Percentiles rank a stretch among this genome's conserved stretches.
These are phyloP conservation scores for Solanum etuberosum DNA, from an alignment of 257 asterid species.

Conservation along the genomic window DNA sequence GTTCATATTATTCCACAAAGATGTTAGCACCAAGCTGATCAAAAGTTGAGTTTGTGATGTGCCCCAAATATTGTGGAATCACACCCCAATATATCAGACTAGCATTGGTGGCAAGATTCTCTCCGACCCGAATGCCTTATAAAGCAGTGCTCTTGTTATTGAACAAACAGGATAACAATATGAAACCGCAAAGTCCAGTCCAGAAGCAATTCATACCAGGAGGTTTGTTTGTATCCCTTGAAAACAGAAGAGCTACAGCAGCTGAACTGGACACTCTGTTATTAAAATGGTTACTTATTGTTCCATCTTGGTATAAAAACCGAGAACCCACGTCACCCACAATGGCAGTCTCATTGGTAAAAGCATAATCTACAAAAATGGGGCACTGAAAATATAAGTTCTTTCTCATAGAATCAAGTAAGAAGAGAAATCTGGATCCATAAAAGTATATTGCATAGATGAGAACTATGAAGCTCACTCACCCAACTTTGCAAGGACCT, in stretches of 20 bases:
- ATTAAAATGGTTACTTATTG: not conserved
- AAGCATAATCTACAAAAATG: conserved; percentile 43
- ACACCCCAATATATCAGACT: not conserved
- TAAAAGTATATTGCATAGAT: not conserved
- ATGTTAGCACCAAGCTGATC: not conserved
- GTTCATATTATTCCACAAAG: not conserved
- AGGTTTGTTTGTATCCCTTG: conserved; percentile 39
- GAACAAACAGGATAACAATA: not conserved
- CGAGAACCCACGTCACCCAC: conserved; percentile 56
- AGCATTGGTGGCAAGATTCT: not conserved
- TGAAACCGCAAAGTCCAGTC: not conserved
- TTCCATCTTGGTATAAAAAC: conserved; percentile 30
- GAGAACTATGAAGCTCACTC: conserved; percentile 17
- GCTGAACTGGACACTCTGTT: conserved; percentile 3
- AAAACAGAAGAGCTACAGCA: conserved; percentile 57
- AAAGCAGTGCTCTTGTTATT: not conserved
- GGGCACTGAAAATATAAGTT: not conserved
- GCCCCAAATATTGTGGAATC: not conserved
- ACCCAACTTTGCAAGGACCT: conserved; percentile 70
- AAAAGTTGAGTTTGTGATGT: not conserved
- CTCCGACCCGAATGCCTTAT: not conserved
- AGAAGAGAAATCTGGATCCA: not conserved
- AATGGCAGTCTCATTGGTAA: conserved; percentile 45
- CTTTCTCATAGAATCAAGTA: not conserved
- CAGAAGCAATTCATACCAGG: conserved; percentile 34